Conservation (phyloP, 345 rosid genomes). For the Citrus mangshanensis region DNA sequence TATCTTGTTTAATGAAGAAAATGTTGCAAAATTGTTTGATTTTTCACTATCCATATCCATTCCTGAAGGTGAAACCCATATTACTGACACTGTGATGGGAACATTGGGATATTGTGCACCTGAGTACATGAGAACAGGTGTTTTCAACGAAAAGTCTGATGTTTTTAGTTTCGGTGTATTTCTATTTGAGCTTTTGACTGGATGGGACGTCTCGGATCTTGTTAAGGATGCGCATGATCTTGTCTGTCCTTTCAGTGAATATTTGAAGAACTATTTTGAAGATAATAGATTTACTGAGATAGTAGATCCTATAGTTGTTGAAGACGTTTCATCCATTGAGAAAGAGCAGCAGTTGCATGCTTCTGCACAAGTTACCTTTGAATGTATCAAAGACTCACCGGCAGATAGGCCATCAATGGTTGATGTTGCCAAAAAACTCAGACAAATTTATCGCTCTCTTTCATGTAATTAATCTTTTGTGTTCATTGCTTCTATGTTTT, state of each 20-base stretch:
- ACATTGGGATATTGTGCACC: neutral
- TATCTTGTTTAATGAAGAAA: neutral
- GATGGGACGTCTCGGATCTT: neutral
- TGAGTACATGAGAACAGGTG: neutral
- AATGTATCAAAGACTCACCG: neutral
- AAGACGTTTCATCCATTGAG: neutral
- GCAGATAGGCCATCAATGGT: conserved; percentile 20
- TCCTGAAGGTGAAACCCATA: conserved; percentile 23
- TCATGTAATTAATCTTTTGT: no score
- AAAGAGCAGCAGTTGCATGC: conserved; percentile 5
- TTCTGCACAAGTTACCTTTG: neutral
- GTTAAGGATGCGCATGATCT: neutral
- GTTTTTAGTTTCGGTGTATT: conserved; percentile 14
- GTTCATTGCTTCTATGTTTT: no score
- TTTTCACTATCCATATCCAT: conserved; percentile 6
- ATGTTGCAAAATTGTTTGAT: conserved; percentile 16
- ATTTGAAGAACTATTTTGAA: neutral
- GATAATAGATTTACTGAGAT: neutral
- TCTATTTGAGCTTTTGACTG: neutral
- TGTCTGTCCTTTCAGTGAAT: no score
- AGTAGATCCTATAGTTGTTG: neutral
- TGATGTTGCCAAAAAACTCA: conserved; percentile 11
- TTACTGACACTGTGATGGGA: neutral
- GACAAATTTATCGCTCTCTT: no score
- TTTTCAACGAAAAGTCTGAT: neutral